Base-by-base conservation (phyloP, 108 stramenopile genomes). In the Skeletonema costatum region DNA sequence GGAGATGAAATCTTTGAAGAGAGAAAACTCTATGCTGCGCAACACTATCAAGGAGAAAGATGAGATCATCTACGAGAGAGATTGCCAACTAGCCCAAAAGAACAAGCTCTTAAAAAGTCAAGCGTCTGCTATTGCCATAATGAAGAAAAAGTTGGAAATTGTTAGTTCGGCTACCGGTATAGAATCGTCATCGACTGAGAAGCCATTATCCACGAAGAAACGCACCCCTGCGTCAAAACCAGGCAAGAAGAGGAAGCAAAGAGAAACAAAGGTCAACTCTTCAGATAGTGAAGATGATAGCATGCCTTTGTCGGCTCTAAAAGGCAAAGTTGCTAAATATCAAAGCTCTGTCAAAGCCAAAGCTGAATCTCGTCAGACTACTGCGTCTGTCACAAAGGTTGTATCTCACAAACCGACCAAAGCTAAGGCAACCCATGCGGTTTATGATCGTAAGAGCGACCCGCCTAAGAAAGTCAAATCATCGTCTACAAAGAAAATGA, bases 11-110 rank as follows among this genome's bases (percentile, higher is more conserved):
- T 17, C 8, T 36, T 51, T 25, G 44, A 32, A 30, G 59, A 73
- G 32, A 62, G 38, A 56, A 56, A 64, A 64, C 44, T 32, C 64
- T n/a, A 39, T 46, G 30, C 19, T 72, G 42, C 12, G 59, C 33
- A 61, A 64, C 21, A n/a, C 29, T 50, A 65, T 74, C 31, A 74
- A 51, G 46, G 74, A 67, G 19, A 75, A 75, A 60, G 64, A 75
- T 19, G 64, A 53, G 42, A 32, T 48, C 32, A 63, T 73, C 19
- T 10, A 48, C 8, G 48, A 51, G 16, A 30, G 16, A 39, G 29
- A 6, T 42, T 10, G 30, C 33, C 12, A n/a, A 62, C 35, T 65
- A 10, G 13, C n/a, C 30, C 39, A 63, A 58, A 70, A 74, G 65
- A 70, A 65, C 35, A 25, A 32, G 31, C 32, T 70, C 21, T 56